Conservation (phyloP, 352 stramenopile species). For the Saprolegnia parasitica region DNA sequence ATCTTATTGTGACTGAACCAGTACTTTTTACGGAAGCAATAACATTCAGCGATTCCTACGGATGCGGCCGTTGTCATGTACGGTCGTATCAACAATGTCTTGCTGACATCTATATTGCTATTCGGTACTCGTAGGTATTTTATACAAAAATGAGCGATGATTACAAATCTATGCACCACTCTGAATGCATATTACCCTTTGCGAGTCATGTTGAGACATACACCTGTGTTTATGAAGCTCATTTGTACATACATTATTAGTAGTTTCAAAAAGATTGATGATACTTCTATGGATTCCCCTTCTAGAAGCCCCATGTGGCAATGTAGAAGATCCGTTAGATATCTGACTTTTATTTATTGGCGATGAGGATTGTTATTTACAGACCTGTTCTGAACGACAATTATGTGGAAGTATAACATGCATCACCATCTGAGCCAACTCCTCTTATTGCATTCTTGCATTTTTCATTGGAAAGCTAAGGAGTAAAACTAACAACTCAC, state of each 20-base stretch:
- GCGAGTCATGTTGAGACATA: conserved; percentile 19
- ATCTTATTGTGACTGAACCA: conserved; percentile 76
- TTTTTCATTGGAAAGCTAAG: not conserved
- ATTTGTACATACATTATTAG: conserved; percentile 32
- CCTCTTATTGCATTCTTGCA: not conserved
- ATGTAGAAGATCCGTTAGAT: conserved; percentile 18
- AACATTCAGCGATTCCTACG: conserved; percentile 82
- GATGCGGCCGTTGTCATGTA: conserved; percentile 55
- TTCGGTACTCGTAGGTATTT: conserved; percentile 30
- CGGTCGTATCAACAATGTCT: conserved; percentile 75
- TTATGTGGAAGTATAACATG: conserved; percentile 21
- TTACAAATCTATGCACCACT: conserved; percentile 29
- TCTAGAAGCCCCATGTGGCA: conserved; percentile 22
- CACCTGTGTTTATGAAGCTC: conserved; percentile 29
- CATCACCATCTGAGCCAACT: conserved; percentile 18
- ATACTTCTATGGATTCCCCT: conserved; percentile 24
- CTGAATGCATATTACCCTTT: conserved; percentile 28
- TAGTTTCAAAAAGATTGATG: conserved; percentile 23
- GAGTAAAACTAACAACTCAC: conserved; percentile 19
- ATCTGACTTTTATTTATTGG: conserved; percentile 41
- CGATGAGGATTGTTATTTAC: conserved; percentile 80
- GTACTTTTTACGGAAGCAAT: conserved; percentile 87
- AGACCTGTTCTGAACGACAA: conserved; percentile 84
- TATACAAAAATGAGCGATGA: conserved; percentile 11
- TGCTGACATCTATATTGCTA: conserved; percentile 57